Base-by-base conservation (phyloP, 352 stramenopile species). In the Phytophthora sp. region DNA sequence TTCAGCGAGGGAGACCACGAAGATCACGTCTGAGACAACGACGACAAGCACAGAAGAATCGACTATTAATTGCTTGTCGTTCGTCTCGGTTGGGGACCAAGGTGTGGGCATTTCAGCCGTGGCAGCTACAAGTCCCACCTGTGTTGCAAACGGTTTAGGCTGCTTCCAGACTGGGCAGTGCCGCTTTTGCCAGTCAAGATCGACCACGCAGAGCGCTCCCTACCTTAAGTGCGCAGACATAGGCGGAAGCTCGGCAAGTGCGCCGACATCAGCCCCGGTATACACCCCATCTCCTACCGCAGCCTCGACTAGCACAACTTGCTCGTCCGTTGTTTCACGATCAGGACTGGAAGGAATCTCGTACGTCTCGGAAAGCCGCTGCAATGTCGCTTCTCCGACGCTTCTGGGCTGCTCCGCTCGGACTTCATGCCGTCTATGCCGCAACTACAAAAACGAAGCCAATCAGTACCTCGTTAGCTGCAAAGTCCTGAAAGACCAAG, bases 391-490 rank as follows among this genome's bases (percentile, higher is more conserved):
- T 1, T 69, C 58, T 4, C 69, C 66, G n/a, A 60, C 31, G 0
- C 49, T 81, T 18, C 12, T 77, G 7, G 80, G 84, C 15, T 91
- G 80, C 52, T 75, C 80, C 7, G 50, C 62, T 23, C 53, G 59
- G 7, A 83, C 84, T 15, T 71, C 53, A 13, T 91, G 84, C 45
- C 82, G 73, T 30, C 44, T 93, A 8, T 92, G 84, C 41, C 71
- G 74, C 26, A 71, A 74, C 12, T 53, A n/a, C 49, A 91, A 93
- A 68, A 87, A 79, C 60, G 74, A 86, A 56, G 58, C 29, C 24
- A 90, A 90, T 47, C 73, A 83, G 69, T 81, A 73, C 41, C 68
- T 93, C 46, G 29, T 81, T 20, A 82, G 71, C 53, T 93, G 82
- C 64, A 71, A 77, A 51, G 76, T 88, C 24, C 41, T 91, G 18